These are phyloP conservation scores for Canavalia ensiformis DNA, from an alignment of 306 rosid genomes.

Conservation along the genomic window DNA sequence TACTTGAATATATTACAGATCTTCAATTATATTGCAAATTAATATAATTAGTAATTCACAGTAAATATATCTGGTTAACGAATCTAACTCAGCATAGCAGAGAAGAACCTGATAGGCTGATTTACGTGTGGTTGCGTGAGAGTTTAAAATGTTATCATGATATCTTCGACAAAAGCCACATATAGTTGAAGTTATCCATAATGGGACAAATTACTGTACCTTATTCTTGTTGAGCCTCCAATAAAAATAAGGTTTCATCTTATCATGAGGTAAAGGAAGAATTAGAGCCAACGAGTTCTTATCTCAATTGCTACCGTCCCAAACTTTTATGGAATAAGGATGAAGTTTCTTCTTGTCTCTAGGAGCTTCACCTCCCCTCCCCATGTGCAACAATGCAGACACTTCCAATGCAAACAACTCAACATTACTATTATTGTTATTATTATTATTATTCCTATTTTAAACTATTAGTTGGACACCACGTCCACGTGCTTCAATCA, in stretches of 20 bases:
- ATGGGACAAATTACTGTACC: constrained; percentile 38
- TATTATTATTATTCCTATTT: not conserved
- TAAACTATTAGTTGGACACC: not conserved
- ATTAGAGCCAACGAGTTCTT: constrained; percentile 44
- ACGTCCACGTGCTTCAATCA: constrained; percentile 14
- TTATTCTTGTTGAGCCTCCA: constrained; percentile 37
- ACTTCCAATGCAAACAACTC: not conserved
- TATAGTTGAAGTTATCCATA: constrained; percentile 30
- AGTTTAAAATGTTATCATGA: constrained; percentile 33
- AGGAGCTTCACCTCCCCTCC: constrained; percentile 15
- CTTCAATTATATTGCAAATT: too few relatives aligned
- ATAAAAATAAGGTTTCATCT: constrained; percentile 43
- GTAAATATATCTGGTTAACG: not conserved
- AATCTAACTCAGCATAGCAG: constrained; percentile 24
- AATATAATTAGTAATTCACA: not conserved
- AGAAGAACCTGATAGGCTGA: constrained; percentile 41
- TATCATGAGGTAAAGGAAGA: constrained; percentile 37
- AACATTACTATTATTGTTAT: too few relatives aligned
- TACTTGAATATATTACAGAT: not conserved
- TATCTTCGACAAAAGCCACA: constrained; percentile 43
- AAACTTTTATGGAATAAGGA: not conserved
- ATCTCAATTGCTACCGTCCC: constrained; percentile 19
- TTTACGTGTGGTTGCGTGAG: constrained; percentile 23
- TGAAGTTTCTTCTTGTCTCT: not conserved
- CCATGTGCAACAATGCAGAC: not conserved